Base-by-base conservation (phyloP, 306 rosid genomes). In the Prinsepia uniflora region DNA sequence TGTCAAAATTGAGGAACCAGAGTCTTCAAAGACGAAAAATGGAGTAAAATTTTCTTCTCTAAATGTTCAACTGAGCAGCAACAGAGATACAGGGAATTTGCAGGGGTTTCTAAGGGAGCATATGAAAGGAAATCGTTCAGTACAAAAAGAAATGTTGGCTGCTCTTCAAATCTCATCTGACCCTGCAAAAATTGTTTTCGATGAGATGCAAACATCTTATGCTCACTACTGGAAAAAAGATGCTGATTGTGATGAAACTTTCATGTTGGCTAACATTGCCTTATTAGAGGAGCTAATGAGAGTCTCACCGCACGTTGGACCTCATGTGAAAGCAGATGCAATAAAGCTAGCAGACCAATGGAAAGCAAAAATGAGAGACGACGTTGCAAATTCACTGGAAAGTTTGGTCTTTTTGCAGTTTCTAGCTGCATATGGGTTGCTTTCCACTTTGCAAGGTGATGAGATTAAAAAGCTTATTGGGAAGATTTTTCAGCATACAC, bases 141-240 rank as follows among this genome's bases (percentile, higher is more conserved):
- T 56, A 40, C 67, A 30, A 39, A 53, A n/a, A 17, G 76, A 48
- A 72, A 74, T 80, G 71, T 68, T 73, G 18, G 39, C 12, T 12
- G 20, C 55, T 73, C 88, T 78, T 62, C 70, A 78, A 74, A 9
- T 57, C 54, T 75, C 82, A n/a, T 41, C 62, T 17, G 78, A 84
- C 70, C 88, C 90, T 41, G 83, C 84, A 72, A 74, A 84, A 70
- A 74, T 78, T 67, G 83, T 82, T 48, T 70, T 84, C 85, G 81
- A 72, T 66, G n/a, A 72, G 11, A 76, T 88, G 52, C 77, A 44
- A 71, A 64, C 30, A 24, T 74, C 71, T 66, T 60, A 76, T 68
- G 15, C 50, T 65, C 74, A 68, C 17, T 69, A 41, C 14, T 42
- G 74, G 70, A 15, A 9, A 55, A 73, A 71, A 20, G 64, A 48